Evolutionary conservation across 208 protist species (phyloP).

Genomic region (Wallacemonas sp.): DNA sequence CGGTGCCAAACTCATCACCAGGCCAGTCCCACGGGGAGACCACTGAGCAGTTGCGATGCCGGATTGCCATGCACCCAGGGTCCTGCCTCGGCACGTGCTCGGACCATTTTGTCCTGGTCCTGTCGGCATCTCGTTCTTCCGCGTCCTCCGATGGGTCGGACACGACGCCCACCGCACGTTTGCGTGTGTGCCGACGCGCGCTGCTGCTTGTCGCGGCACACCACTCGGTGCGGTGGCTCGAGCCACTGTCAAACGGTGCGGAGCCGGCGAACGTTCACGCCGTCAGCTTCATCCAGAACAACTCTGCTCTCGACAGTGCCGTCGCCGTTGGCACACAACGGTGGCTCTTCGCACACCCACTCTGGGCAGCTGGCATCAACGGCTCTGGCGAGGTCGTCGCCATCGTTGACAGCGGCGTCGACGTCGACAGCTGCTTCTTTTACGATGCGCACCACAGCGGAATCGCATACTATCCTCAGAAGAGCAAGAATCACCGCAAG

Average conservation of each 20-base stretch:
- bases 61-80: not conserved
- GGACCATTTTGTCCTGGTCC: not conserved
- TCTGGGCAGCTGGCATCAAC: conserved; percentile 69
- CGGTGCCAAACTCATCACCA: too few relatives aligned
- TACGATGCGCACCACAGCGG: conserved; percentile 36
- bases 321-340: not conserved
- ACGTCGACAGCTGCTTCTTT: conserved; percentile 89
- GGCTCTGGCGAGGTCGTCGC: conserved; percentile 83
- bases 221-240: conserved; percentile 76
- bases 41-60: too few relatives aligned
- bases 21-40: too few relatives aligned
- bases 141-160: too few relatives aligned
- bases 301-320: not conserved
- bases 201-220: conserved; percentile 36
- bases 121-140: not conserved
- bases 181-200: conserved; percentile 5
- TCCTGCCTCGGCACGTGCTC: not conserved
- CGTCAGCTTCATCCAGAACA: conserved; percentile 37
- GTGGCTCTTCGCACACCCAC: conserved; percentile 21
- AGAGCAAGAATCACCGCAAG: conserved; percentile 82
- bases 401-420: conserved; percentile 87
- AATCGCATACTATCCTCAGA: conserved; percentile 67
- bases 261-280: conserved; percentile 43
- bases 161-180: not conserved
- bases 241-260: conserved; percentile 31